A percentile compares a stretch with the other conserved stretches of the same genome.
Conservation (phyloP, 768 basidiomycete species). For the Calocybe cyanea region DNA sequence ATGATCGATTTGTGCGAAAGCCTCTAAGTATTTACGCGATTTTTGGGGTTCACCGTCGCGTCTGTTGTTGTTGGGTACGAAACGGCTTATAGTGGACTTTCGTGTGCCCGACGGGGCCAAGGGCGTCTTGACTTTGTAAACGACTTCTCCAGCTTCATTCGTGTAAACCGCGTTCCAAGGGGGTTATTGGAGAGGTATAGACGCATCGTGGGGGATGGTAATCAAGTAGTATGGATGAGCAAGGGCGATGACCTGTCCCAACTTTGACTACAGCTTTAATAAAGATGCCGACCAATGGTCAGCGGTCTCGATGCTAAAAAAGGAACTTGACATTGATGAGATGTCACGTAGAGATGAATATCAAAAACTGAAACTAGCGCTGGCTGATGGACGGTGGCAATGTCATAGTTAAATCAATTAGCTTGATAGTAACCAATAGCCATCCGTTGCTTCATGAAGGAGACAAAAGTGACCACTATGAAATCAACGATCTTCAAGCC, state of each 20-base stretch:
- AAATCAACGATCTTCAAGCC: conserved; percentile 24
- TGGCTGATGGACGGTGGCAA: too few species aligned
- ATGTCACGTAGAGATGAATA: too few species aligned
- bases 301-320: too few species aligned
- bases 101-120: not conserved
- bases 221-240: too few species aligned
- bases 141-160: conserved; percentile 17
- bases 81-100: conserved; percentile 1
- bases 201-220: conserved; percentile 12
- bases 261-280: too few species aligned
- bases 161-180: conserved; percentile 17
- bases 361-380: too few species aligned
- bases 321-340: too few species aligned
- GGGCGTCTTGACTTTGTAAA: conserved; percentile 16
- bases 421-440: conserved; percentile 4
- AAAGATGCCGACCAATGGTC: too few species aligned
- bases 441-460: conserved; percentile 21
- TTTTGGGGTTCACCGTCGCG: not conserved
- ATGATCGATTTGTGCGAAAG: not conserved
- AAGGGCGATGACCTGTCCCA: too few species aligned
- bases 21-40: not conserved
- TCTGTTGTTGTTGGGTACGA: not conserved
- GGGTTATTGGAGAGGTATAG: conserved; percentile 14
- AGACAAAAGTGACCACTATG: conserved; percentile 26
- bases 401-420: too few species aligned